These are phyloP conservation scores for Akanthomyces lecanii DNA, from an alignment of 2,329 filamentous ascomycete genomes.

Conservation along the genomic window DNA sequence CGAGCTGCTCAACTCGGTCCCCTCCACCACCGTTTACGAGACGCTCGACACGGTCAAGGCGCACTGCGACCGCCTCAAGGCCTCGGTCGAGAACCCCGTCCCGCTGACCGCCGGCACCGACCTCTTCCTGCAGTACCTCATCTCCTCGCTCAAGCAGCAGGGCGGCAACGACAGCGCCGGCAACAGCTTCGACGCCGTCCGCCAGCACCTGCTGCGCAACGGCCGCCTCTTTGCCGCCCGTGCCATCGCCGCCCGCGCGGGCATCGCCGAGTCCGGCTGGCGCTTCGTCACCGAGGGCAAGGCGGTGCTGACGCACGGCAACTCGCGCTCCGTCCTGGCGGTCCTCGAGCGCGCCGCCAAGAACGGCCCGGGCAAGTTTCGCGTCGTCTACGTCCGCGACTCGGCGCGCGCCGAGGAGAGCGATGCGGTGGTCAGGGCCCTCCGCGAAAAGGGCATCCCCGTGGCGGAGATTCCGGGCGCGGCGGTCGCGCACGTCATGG, in stretches of 20 bases:
- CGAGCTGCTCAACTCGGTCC: constrained; percentile 72
- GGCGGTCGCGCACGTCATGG: constrained; percentile 76
- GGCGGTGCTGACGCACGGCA: constrained; percentile 86
- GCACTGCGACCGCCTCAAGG: constrained; percentile 73
- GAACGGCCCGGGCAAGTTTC: constrained; percentile 61
- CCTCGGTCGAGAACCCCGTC: constrained; percentile 78
- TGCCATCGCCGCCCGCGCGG: constrained; percentile 78
- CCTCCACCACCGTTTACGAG: constrained; percentile 85
- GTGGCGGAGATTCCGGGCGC: constrained; percentile 59
- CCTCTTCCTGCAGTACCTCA: constrained; percentile 90
- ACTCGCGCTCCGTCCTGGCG: constrained; percentile 76
- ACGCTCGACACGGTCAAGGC: constrained; percentile 80
- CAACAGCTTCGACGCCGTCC: constrained; percentile 67
- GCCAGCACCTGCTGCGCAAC: constrained; percentile 80
- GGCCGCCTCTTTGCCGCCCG: constrained; percentile 80
- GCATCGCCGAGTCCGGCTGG: constrained; percentile 75
- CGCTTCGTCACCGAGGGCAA: constrained; percentile 74
- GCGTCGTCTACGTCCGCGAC: constrained; percentile 74
- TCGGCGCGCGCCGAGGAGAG: constrained; percentile 56
- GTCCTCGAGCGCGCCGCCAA: constrained; percentile 66
- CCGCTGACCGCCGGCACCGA: constrained; percentile 91
- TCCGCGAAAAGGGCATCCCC: constrained; percentile 71
- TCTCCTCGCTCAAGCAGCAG: constrained; percentile 63
- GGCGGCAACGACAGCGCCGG: constrained; percentile 24
- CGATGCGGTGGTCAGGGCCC: constrained; percentile 62